These are phyloP conservation scores for Magnolia sinica DNA, from an alignment of 164 flowering plant genomes.

Conservation along the genomic window DNA sequence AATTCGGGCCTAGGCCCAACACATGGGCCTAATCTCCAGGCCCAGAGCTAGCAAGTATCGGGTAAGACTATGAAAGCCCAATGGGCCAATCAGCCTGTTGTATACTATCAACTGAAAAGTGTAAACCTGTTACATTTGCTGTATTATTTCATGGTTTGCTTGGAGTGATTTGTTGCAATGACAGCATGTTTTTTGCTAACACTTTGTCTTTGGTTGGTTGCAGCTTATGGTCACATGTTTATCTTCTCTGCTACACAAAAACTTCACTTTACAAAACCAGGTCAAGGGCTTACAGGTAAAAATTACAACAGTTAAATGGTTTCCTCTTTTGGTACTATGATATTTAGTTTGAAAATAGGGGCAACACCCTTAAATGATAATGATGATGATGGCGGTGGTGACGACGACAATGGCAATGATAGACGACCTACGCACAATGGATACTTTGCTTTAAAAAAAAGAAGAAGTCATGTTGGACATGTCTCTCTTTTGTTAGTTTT, in stretches of 20 bases:
- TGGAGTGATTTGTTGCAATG: not conserved
- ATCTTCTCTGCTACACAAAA: constrained; percentile 48
- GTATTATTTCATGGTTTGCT: not conserved
- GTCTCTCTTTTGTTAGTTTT: not conserved
- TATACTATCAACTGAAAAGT: too few species aligned
- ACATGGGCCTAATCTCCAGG: too few species aligned
- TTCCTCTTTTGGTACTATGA: not conserved
- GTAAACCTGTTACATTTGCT: not conserved
- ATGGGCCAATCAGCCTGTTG: too few species aligned
- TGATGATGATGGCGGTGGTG: too few species aligned
- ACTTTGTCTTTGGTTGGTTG: constrained; percentile 15
- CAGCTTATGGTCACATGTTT: constrained; percentile 43
- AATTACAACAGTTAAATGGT: not conserved
- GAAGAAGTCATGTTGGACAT: not conserved
- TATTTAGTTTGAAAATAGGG: not conserved
- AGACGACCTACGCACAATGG: too few species aligned
- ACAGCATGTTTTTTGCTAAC: not conserved
- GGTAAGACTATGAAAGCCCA: too few species aligned
- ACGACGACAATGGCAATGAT: too few species aligned
- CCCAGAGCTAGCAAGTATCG: too few species aligned
- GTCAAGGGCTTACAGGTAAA: constrained; percentile 54
- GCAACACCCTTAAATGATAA: too few species aligned
- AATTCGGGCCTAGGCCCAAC: too few species aligned
- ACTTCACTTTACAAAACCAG: constrained; percentile 43
- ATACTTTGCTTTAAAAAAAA: too few species aligned